Conservation (phyloP, 169 alveolate genomes). For the Cryptosporidium ryanae region DNA sequence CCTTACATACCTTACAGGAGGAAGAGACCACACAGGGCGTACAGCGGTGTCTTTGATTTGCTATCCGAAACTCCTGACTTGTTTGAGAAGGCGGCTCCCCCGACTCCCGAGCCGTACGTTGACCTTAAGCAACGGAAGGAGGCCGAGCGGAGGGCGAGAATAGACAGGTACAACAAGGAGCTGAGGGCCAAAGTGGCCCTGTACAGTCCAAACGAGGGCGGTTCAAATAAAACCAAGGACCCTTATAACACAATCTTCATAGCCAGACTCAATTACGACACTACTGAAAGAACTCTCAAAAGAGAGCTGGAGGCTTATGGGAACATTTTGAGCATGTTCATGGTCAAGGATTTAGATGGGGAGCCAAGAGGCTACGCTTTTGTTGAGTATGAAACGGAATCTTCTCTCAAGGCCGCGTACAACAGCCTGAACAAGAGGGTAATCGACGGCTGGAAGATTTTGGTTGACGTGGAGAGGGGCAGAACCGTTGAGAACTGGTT, state of each 20-base stretch:
- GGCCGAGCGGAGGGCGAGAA: not conserved
- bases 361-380: conserved; percentile 89
- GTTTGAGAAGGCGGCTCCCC: conserved; percentile 50
- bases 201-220: conserved; percentile 19
- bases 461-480: conserved; percentile 89
- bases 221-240: conserved; percentile 73
- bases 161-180: conserved; percentile 2
- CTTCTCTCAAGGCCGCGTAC: conserved; percentile 81
- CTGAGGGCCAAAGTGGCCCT: not conserved
- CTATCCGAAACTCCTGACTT: conserved; percentile 16
- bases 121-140: conserved; percentile 9
- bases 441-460: conserved; percentile 85
- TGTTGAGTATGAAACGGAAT: conserved; percentile 84
- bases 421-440: conserved; percentile 81
- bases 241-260: conserved; percentile 87
- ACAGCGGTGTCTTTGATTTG: conserved; percentile 42
- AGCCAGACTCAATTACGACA: conserved; percentile 81
- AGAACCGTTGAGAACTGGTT: conserved; percentile 84
- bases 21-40: conserved; percentile 32
- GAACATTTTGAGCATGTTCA: conserved; percentile 79
- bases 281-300: conserved; percentile 83
- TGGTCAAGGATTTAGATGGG: conserved; percentile 82
- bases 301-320: conserved; percentile 87
- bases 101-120: conserved; percentile 17
- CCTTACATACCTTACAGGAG: conserved; percentile 53